Base-by-base conservation (phyloP, 768 basidiomycete genomes). In the Lanmaoa pseudosensibilis region DNA sequence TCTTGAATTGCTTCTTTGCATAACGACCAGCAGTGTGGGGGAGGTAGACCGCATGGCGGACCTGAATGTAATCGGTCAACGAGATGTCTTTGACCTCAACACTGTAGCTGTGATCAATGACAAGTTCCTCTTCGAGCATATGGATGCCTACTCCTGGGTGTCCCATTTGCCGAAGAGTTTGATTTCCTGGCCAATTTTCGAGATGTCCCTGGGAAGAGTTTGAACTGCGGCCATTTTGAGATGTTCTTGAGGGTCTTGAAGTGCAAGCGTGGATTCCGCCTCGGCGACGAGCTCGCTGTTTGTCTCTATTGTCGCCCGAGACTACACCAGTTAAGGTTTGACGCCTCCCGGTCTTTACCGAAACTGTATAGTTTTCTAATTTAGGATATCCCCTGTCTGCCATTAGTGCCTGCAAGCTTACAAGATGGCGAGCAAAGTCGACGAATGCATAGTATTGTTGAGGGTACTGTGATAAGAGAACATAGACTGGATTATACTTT, bases 111-210 rank as follows among this genome's bases (percentile, higher is more conserved):
- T 27, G 46, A 59, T 73, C 57, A 72, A 58, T 46, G 47, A 48
- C 46, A 30, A 37, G 46, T 34, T 52, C 18, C 46, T 15, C 30
- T 5, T 27, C 25, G 27, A 59, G 46, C 1, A 48, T 45, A 33
- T 41, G 52, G 10, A 49, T 51, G 51, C 93, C 77, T 82, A 97
- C 95, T 94, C 94, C 72, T 93, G 88, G 61, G 94, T 90, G 55
- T 98, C 95, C 97, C 97, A 99, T 81, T 95, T 95, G 71, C 94
- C 94, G 73, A 99, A 99, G 60, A 99, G 87, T 78, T 96, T 97
- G 71, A 98, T 85, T 66, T 92, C 91, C 74, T 82, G 83, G 61
- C 87, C 90, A 65, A 92, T 78, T 74, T 77, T 90, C 59, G 90
- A 87, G 70, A 94, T 80, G 54, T 92, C 90, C 77, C 77, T 90